Evolutionary conservation across 345 rosid genomes (phyloP).

Genomic region (Salix caprea): DNA sequence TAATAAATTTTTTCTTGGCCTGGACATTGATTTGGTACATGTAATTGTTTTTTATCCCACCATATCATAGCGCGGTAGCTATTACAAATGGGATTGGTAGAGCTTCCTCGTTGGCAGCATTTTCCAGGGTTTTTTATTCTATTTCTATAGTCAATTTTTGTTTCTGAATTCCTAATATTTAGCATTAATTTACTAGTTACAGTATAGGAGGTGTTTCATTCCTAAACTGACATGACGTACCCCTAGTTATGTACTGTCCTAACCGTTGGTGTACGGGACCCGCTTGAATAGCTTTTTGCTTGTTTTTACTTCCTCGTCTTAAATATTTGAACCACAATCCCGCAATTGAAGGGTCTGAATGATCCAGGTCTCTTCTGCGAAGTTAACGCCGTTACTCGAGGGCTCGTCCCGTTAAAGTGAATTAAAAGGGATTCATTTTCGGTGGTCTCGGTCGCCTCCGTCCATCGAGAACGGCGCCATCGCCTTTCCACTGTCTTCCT

Average conservation of each 20-base stretch:
- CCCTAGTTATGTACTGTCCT: conserved; percentile 1
- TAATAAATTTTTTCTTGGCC: no score
- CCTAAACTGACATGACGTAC: conserved; percentile 17
- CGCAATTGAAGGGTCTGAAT: conserved; percentile 18
- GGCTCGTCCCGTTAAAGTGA: conserved; percentile 11
- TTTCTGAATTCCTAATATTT: neutral
- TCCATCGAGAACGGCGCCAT: conserved; percentile 30
- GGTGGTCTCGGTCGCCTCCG: neutral
- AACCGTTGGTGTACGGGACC: conserved; percentile 25
- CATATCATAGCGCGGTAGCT: no score
- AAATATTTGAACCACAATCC: neutral
- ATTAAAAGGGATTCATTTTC: neutral
- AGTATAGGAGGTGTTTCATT: neutral
- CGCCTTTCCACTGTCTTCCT: neutral
- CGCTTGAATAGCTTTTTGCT: neutral
- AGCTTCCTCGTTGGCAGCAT: no score
- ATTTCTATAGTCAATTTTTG: no score
- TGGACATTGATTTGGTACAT: no score
- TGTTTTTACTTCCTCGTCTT: neutral
- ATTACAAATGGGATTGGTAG: no score
- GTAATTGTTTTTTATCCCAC: no score
- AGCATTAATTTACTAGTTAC: no score
- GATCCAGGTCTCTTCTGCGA: neutral
- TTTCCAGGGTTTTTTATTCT: no score
- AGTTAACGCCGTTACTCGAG: conserved; percentile 40